Percentiles rank a stretch among this genome's conserved stretches.
Evolutionary conservation across 768 basidiomycete species (phyloP).

Genomic region (Termitomyces sp.): DNA sequence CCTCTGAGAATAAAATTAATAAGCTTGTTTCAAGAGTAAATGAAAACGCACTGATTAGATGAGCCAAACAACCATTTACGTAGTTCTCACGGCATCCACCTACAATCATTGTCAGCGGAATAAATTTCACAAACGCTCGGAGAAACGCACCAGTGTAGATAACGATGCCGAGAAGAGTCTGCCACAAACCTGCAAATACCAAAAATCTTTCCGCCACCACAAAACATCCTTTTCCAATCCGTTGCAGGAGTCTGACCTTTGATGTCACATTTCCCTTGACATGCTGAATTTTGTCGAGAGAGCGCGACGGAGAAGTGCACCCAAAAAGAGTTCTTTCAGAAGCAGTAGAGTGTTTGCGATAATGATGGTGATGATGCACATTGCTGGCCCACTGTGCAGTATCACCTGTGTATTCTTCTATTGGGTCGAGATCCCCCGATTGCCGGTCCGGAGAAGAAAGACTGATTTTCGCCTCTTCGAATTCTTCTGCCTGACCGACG

Average conservation of each 20-base stretch:
- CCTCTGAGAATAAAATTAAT: constrained; percentile 44
- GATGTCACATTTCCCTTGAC: constrained; percentile 17
- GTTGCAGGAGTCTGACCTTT: constrained; percentile 23
- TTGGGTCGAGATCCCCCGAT: constrained; percentile 23
- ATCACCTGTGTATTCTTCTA: constrained; percentile 27
- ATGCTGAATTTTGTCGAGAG: constrained; percentile 55
- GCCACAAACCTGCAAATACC: constrained; percentile 66
- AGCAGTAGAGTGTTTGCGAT: constrained; percentile 36
- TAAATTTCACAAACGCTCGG: background rate
- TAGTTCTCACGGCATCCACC: constrained; percentile 77
- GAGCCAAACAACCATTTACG: constrained; percentile 81
- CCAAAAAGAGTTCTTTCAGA: constrained; percentile 55
- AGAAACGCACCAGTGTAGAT: constrained; percentile 61
- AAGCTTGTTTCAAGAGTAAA: background rate
- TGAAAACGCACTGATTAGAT: constrained; percentile 73
- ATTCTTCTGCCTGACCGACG: constrained; percentile 48
- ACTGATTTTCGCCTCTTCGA: constrained; percentile 38
- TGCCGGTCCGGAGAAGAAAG: constrained; percentile 16
- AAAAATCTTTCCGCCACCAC: constrained; percentile 55
- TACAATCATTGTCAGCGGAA: constrained; percentile 13
- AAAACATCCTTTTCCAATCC: constrained; percentile 44
- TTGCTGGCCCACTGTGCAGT: constrained; percentile 52
- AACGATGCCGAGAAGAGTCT: constrained; percentile 64
- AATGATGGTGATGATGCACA: constrained; percentile 31
- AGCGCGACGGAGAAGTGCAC: constrained; percentile 39